A percentile compares a stretch with the other conserved stretches of the same genome.
Evolutionary conservation across 257 asterid genomes (phyloP).

Genomic region (Petunia secreta): DNA sequence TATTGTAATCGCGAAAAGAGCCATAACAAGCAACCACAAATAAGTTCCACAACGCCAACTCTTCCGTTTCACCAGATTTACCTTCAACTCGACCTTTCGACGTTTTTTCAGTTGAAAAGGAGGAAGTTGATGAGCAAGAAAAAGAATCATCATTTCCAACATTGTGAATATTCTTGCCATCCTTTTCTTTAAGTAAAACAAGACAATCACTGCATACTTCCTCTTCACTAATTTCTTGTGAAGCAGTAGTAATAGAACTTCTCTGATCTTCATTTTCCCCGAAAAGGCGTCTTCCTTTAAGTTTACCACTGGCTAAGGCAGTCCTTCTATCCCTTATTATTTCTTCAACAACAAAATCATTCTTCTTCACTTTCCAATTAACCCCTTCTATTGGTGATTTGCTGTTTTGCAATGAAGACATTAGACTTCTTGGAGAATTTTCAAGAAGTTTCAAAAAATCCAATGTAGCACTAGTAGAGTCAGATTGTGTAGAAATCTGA

Average conservation of each 20-base stretch:
- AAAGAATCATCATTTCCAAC: background rate
- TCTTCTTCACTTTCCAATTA: constrained; percentile 28
- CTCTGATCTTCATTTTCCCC: constrained; percentile 9
- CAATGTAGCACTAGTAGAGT: background rate
- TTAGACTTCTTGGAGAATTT: constrained; percentile 49
- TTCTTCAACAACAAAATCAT: constrained; percentile 43
- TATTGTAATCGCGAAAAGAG: background rate
- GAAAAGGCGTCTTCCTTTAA: constrained; percentile 49
- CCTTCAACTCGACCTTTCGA: constrained; percentile 1
- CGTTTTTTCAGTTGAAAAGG: background rate
- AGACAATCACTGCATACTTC: background rate
- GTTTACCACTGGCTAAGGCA: constrained; percentile 46
- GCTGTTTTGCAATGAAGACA: constrained; percentile 51
- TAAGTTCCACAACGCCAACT: background rate
- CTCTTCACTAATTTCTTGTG: constrained; percentile 16
- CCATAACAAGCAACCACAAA: constrained; percentile 13
- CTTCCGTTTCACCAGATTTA: background rate
- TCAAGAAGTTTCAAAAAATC: constrained; percentile 26
- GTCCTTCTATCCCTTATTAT: constrained; percentile 49
- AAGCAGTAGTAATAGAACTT: background rate
- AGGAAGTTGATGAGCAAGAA: background rate
- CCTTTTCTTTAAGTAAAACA: constrained; percentile 25
- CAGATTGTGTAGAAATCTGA: constrained; percentile 24
- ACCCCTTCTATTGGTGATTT: constrained; percentile 27
- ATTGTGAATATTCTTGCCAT: background rate